Evolutionary conservation across 2,329 filamentous ascomycete genomes (phyloP).

Genomic region (Penicillium sp.): DNA sequence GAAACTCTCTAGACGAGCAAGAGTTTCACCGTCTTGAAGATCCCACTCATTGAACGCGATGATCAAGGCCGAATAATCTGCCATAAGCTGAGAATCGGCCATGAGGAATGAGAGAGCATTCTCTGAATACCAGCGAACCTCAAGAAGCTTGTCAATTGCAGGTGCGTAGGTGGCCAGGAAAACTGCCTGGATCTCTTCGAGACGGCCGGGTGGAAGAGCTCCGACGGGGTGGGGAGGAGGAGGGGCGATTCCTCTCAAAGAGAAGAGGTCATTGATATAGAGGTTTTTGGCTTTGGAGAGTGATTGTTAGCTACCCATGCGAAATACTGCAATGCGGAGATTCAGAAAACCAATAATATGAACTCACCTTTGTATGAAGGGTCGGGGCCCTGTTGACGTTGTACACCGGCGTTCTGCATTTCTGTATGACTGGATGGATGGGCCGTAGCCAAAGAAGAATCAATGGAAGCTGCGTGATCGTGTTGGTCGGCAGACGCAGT

Average conservation of each 20-base stretch:
- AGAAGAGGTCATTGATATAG: slow-evolving; percentile 70
- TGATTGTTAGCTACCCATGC: slow-evolving; percentile 38
- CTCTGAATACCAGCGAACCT: slow-evolving; percentile 75
- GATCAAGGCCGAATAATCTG: slow-evolving; percentile 66
- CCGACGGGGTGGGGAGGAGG: slow-evolving; percentile 53
- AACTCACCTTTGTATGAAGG: slow-evolving; percentile 21
- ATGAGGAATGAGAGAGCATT: slow-evolving; percentile 54
- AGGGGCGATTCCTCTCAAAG: slow-evolving; percentile 59
- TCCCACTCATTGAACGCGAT: slow-evolving; percentile 42
- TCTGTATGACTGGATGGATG: slow-evolving; percentile 31
- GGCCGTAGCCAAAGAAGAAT: slow-evolving; percentile 61
- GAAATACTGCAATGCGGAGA: neutral
- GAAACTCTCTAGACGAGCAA: slow-evolving; percentile 47
- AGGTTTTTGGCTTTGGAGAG: slow-evolving; percentile 58
- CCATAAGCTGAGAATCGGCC: slow-evolving; percentile 57
- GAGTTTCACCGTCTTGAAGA: slow-evolving; percentile 34
- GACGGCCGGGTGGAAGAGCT: slow-evolving; percentile 42
- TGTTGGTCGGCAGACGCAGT: slow-evolving; percentile 45
- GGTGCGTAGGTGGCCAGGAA: slow-evolving; percentile 74
- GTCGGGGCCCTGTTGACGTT: slow-evolving; percentile 19
- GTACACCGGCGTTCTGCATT: slow-evolving; percentile 32
- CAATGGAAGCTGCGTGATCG: slow-evolving; percentile 61
- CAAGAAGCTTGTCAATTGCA: slow-evolving; percentile 72
- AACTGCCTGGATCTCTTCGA: slow-evolving; percentile 67
- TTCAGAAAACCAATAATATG: neutral